Evolutionary conservation across 257 asterid species (phyloP).

Genomic region (Fraxinus americana): DNA sequence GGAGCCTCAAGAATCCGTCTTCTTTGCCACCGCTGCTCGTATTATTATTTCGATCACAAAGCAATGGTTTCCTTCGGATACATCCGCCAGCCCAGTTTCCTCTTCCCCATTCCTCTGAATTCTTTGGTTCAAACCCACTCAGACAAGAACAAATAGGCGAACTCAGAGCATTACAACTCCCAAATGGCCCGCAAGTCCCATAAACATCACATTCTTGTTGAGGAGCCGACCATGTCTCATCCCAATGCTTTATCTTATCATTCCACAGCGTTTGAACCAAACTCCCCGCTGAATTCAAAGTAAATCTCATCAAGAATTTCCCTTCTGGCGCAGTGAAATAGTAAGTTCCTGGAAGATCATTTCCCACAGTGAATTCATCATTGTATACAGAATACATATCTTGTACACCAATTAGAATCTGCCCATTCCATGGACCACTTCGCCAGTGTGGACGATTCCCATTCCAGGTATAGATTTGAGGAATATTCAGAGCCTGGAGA

Average conservation of each 20-base stretch:
- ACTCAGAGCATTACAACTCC: constrained; percentile 34
- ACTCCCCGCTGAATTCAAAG: constrained; percentile 40
- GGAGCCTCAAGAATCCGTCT: constrained; percentile 36
- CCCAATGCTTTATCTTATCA: constrained; percentile 39
- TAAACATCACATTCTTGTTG: constrained; percentile 42
- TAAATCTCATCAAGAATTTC: constrained; percentile 27
- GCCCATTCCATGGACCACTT: constrained; percentile 71
- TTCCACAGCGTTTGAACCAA: constrained; percentile 41
- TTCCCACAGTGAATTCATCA: constrained; percentile 42
- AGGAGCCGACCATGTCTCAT: constrained; percentile 30
- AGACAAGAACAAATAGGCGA: constrained; percentile 46
- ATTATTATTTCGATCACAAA: constrained; percentile 21
- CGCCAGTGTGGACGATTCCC: constrained; percentile 45
- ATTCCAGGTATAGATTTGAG: constrained; percentile 48
- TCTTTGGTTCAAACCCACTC: constrained; percentile 44
- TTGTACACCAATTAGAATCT: constrained; percentile 54
- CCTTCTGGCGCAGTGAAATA: constrained; percentile 37
- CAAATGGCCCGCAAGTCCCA: constrained; percentile 51
- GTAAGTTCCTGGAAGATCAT: constrained; percentile 25
- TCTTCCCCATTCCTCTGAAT: constrained; percentile 32
- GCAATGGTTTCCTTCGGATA: constrained; percentile 27
- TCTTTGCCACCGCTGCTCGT: neutral
- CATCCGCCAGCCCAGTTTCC: constrained; percentile 53
- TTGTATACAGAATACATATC: constrained; percentile 49
- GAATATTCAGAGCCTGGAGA: constrained; percentile 35